Evolutionary conservation across 2,329 filamentous ascomycete genomes (phyloP).

Genomic region (Berkeleyomyces basicola): DNA sequence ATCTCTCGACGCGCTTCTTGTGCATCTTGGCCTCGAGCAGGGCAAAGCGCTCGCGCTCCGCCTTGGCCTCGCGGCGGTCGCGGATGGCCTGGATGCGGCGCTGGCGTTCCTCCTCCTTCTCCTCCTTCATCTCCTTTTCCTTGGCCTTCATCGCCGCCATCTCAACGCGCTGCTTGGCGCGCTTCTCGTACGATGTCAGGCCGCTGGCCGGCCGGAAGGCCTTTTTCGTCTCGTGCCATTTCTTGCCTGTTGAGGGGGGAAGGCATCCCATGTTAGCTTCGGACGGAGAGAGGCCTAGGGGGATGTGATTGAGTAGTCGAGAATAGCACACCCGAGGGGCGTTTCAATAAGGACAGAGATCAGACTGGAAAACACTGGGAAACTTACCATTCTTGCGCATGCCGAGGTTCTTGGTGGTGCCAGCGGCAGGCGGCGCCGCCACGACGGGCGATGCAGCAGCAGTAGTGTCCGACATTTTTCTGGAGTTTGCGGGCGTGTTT

Average conservation of each 20-base stretch:
- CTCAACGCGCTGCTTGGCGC: slow-evolving; percentile 51
- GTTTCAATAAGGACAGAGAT: too few relatives aligned
- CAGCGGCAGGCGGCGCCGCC: slow-evolving; percentile 15
- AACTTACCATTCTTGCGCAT: slow-evolving; percentile 69
- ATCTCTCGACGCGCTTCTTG: slow-evolving; percentile 76
- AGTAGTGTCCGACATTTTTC: neutral
- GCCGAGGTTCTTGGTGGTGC: slow-evolving; percentile 32
- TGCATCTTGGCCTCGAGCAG: slow-evolving; percentile 98
- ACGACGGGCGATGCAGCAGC: neutral
- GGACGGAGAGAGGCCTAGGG: neutral
- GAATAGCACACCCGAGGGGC: neutral
- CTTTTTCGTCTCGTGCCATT: slow-evolving; percentile 74
- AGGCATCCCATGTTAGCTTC: neutral
- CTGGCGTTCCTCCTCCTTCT: slow-evolving; percentile 79
- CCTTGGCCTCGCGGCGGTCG: slow-evolving; percentile 74
- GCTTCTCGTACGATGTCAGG: slow-evolving; percentile 62
- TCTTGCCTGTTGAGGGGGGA: slow-evolving; percentile 50
- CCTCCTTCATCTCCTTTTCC: slow-evolving; percentile 89
- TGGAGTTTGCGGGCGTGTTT: neutral
- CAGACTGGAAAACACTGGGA: neutral
- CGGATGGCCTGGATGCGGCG: slow-evolving; percentile 69
- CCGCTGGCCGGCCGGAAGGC: slow-evolving; percentile 72
- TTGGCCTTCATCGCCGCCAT: slow-evolving; percentile 71
- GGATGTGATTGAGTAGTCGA: neutral
- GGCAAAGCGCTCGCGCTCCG: slow-evolving; percentile 81